A percentile compares a stretch with the other conserved stretches of the same genome.
These are phyloP conservation scores for Microdochium bolleyi DNA, from an alignment of 2,329 filamentous ascomycete genomes.

Conservation along the genomic window DNA sequence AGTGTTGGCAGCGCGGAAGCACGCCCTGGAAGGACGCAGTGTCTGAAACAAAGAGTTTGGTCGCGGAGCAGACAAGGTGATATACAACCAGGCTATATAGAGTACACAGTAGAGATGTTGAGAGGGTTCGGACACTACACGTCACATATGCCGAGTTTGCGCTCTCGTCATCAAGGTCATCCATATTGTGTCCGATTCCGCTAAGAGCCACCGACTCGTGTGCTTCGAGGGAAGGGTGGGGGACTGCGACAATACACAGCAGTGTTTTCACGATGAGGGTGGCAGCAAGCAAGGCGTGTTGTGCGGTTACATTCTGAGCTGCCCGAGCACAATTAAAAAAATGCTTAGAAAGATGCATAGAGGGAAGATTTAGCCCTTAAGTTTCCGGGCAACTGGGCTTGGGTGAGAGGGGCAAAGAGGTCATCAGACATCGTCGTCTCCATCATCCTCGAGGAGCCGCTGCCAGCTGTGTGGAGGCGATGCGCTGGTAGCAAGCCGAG, in stretches of 20 bases:
- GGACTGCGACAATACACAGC: constrained; percentile 45
- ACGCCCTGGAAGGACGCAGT: constrained; percentile 51
- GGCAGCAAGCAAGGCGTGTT: constrained; percentile 22
- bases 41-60: constrained; percentile 55
- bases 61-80: constrained; percentile 64
- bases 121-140: constrained; percentile 36
- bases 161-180: constrained; percentile 15
- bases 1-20: constrained; percentile 58
- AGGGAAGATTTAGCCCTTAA: no score
- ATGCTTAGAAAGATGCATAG: no score
- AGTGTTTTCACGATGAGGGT: constrained; percentile 35
- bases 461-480: no score
- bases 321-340: no score
- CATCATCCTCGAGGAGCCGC: no score
- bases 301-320: no score
- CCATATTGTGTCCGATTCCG: constrained; percentile 5
- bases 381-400: no score
- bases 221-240: constrained; percentile 34
- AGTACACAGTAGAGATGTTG: constrained; percentile 55
- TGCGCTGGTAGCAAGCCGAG: no score
- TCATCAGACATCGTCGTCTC: no score
- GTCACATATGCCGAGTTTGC: constrained; percentile 30
- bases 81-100: constrained; percentile 71
- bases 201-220: constrained; percentile 35
- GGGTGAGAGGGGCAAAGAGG: no score